Base-by-base conservation (phyloP, 768 basidiomycete species). In the Lentinula sp. region DNA sequence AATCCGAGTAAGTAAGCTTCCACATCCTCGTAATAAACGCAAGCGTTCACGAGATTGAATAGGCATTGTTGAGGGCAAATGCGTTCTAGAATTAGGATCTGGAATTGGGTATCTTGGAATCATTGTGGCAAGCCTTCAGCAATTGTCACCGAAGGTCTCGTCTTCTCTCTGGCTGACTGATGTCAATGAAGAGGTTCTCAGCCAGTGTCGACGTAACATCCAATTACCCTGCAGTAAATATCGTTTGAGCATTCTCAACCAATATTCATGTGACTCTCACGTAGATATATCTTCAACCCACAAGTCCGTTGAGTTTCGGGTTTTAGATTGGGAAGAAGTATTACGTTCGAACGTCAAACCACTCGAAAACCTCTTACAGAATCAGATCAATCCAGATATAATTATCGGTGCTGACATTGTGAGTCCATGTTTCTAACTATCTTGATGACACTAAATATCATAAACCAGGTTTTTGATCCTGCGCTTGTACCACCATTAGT, bases 81-180 rank as follows among this genome's bases (percentile, higher is more conserved):
- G 76, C 16, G 76, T 91, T 6, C 78, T 93, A 9, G 91, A 93
- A 69, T 76, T 93, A 1, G 91, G 91, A 10, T 86, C 84, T 5
- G 91, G 91, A 1, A 76, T 79, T 3, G 91, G 91, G n/a, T 87
- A 91, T 65, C 74, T 92, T 15, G 91, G 89, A 4, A 80, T 83
- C 42, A 70, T 91, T 6, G 69, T 84, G 34, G 84, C 83, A 0
- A 76, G 76, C 46, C 69, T 91, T 15, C 91, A 93, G 66, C 69
- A 74, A 56, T 57, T 69, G 7, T 31, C 48, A 3, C 49, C 31
- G 21, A 31, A 50, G 45, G 49, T 16, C 23, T 45, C 58, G 49
- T 23, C 51, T 37, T 62, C 68, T 4, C 49, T 88, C 8, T 79
- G 78, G 70, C 65, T 92, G 57, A 89, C 88, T 1, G 90, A 93